phyloP scores from a whole-genome alignment of 2,329 filamentous ascomycete genomes.

The Penicillium psychrosexuale region DNA sequence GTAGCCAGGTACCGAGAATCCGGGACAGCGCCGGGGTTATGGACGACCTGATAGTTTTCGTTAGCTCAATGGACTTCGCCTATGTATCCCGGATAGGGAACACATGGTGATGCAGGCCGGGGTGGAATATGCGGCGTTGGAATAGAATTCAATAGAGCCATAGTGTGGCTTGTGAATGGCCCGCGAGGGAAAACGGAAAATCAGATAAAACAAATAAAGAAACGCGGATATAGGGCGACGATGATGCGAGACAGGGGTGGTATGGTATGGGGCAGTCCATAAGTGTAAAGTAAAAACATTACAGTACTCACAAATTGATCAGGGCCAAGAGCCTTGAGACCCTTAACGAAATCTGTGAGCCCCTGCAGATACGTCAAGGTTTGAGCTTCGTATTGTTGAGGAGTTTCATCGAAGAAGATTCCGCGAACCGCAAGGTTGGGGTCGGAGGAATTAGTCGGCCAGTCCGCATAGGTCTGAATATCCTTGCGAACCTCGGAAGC shows the following conservation, averaged over 20 bases:
- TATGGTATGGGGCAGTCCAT: neutral
- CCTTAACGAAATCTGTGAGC: slow-evolving; percentile 33
- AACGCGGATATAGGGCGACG: neutral
- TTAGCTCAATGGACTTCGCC: slow-evolving; percentile 13
- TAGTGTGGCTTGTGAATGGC: neutral
- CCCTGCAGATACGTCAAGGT: slow-evolving; percentile 35
- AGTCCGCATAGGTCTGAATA: slow-evolving; percentile 46
- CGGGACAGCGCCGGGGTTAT: slow-evolving; percentile 48
- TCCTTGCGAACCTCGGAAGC: slow-evolving; percentile 44
- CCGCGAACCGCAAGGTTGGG: slow-evolving; percentile 43
- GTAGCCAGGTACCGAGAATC: slow-evolving; percentile 40
- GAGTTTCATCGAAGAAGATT: slow-evolving; percentile 52
- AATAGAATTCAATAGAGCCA: neutral
- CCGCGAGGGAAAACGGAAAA: neutral
- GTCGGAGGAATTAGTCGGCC: slow-evolving; percentile 38
- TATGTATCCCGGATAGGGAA: slow-evolving; percentile 5
- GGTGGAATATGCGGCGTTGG: neutral
- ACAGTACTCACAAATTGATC: slow-evolving; percentile 38
- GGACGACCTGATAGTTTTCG: slow-evolving; percentile 35
- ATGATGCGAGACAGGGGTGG: slow-evolving; percentile 5
- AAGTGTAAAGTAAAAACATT: slow-evolving; percentile 1
- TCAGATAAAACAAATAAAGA: slow-evolving; percentile 1
- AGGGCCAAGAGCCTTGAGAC: slow-evolving; percentile 32
- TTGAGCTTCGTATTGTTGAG: slow-evolving; percentile 35
- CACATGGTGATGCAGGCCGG: neutral